Evolutionary conservation across 2,329 filamentous ascomycete species (phyloP), one percentile per base, ranked within the genome.

Genomic region (Fusarium torreyae): DNA sequence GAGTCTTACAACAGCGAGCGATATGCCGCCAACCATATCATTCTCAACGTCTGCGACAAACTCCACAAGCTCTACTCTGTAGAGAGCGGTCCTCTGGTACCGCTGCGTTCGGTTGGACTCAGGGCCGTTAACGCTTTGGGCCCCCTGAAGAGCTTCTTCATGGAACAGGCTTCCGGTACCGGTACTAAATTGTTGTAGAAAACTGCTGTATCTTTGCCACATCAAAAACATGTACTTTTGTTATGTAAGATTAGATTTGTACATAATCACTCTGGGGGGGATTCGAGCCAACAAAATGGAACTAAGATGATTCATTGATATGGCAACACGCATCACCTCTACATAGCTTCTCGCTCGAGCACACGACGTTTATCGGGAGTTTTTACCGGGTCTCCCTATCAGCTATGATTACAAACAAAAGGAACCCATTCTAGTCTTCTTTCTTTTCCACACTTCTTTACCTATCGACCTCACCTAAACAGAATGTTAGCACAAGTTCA

Each of bases 51-150:
- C 45, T 93, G 90, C 70, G 95, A 98, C 81, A 95, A 98, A 82
- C 83, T 98, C 72, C 94, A 98, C 80, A 97, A 95, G 82, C 81
- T 98, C 43, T 98, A 97, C 80, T 91, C 91, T n/a, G 89, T 93
- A 1, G 89, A 89, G 22, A 90, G 88, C 64, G 93, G 93, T 0
- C 94, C 94, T 1, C 81, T 98, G 34, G 92, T 97, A 18, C 91
- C 91, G 72, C 83, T 94, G 51, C 87, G 95, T 66, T 94, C 92
- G 54, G 76, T 94, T 46, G 95, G 95, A 0, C 79, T 98, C 66
- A 87, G 85, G 66, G 88, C 91, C 9, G 91, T 98, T 65, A 91
- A 98, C 79, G 86, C 87, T 3, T 76, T 97, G 75, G 86, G 88
- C 0, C 88, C 91, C 38, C 75, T 97, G 58, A 98, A 98, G 85